A percentile compares a stretch with the other conserved stretches of the same genome.
Evolutionary conservation across 2,329 filamentous ascomycete species (phyloP).

Genomic region (Teratosphaeria epicoccoides): DNA sequence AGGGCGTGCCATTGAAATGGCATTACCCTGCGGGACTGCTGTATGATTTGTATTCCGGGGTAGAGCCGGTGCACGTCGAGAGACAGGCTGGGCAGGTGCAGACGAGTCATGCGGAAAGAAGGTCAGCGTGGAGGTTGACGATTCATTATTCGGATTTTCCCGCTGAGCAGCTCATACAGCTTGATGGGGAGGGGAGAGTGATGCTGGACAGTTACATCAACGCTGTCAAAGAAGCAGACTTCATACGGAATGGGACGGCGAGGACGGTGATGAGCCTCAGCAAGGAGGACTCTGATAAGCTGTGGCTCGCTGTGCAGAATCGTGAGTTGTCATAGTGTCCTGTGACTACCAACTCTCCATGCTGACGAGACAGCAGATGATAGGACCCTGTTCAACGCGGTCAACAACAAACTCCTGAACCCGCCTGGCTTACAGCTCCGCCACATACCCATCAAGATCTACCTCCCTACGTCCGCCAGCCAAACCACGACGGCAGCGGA

Average conservation of each 20-base stretch:
- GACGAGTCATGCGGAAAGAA: constrained; percentile 2
- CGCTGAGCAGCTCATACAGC: constrained; percentile 45
- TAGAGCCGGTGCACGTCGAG: constrained; percentile 31
- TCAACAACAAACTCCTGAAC: constrained; percentile 68
- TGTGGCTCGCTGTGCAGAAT: constrained; percentile 72
- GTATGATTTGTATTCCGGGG: constrained; percentile 57
- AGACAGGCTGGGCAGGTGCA: not conserved
- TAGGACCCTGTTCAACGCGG: constrained; percentile 57
- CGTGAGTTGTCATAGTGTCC: constrained; percentile 36
- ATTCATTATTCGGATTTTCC: constrained; percentile 52
- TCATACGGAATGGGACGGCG: constrained; percentile 74
- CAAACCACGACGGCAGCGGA: constrained; percentile 25
- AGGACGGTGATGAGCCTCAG: constrained; percentile 84
- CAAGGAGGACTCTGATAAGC: constrained; percentile 67
- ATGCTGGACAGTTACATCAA: constrained; percentile 59
- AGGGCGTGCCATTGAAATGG: constrained; percentile 60
- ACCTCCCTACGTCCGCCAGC: constrained; percentile 52
- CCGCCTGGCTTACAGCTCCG: constrained; percentile 59
- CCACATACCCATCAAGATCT: constrained; percentile 79
- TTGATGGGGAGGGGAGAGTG: constrained; percentile 44
- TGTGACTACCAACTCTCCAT: not conserved
- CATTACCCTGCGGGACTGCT: constrained; percentile 60
- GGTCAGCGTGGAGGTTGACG: constrained; percentile 52
- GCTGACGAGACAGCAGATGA: constrained; percentile 47
- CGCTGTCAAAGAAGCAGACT: constrained; percentile 70